Percentiles rank a stretch among this genome's conserved stretches.
These are phyloP conservation scores for Daldinia bambusicola DNA, from an alignment of 495 filamentous ascomycete species.

Conservation along the genomic window DNA sequence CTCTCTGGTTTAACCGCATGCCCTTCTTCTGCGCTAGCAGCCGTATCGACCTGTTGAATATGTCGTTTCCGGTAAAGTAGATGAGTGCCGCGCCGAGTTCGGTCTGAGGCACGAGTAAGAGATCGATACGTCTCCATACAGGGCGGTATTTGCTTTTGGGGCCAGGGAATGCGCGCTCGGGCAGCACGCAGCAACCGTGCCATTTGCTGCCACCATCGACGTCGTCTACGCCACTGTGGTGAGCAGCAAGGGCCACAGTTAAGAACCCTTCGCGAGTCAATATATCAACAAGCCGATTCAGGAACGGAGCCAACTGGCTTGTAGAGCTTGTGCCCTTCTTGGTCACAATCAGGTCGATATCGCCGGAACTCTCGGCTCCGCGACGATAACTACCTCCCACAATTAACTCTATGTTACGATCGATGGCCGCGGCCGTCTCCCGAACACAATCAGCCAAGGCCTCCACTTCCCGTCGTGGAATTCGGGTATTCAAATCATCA, in stretches of 20 bases:
- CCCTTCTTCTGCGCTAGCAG: conserved; percentile 84
- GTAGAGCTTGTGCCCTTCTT: conserved; percentile 67
- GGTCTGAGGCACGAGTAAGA: conserved; percentile 82
- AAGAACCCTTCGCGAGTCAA: conserved; percentile 71
- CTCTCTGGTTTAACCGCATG: conserved; percentile 87
- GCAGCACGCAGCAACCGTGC: conserved; percentile 85
- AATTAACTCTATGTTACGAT: conserved; percentile 69
- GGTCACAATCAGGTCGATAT: conserved; percentile 90
- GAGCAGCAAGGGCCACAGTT: conserved; percentile 58
- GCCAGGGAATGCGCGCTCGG: conserved; percentile 46
- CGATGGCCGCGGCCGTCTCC: conserved; percentile 67
- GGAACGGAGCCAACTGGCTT: conserved; percentile 70
- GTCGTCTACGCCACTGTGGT: conserved; percentile 41
- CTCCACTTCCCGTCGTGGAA: conserved; percentile 81
- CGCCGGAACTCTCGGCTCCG: conserved; percentile 75
- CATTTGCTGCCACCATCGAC: conserved; percentile 72
- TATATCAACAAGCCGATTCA: conserved; percentile 68
- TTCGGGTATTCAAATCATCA: conserved; percentile 83
- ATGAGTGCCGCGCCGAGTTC: conserved; percentile 90
- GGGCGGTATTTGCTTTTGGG: conserved; percentile 41
- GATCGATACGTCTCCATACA: conserved; percentile 85
- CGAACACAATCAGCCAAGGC: conserved; percentile 75
- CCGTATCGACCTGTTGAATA: conserved; percentile 92
- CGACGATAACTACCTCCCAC: conserved; percentile 89
- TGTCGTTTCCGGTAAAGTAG: conserved; percentile 97